Evolutionary conservation across 2,329 filamentous ascomycete genomes (phyloP), one percentile per base, ranked within the genome.

Genomic region (Cordyceps cateniannulata): DNA sequence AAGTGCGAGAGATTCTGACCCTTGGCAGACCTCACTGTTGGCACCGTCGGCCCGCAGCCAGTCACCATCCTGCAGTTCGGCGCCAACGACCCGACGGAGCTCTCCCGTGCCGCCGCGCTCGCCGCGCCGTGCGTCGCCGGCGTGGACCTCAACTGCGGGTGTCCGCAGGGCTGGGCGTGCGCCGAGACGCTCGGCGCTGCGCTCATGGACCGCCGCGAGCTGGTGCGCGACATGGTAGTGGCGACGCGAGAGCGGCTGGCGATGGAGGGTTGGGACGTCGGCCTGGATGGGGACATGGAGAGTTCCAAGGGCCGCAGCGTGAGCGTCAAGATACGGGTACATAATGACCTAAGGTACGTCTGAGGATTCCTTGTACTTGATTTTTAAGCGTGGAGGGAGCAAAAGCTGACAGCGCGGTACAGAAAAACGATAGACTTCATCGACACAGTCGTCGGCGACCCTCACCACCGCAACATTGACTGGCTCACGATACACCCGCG

Each of bases 161-260:
- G 87, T 67, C 87, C 87, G 8, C 87, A 90, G 72, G 83, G 82
- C 6, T 90, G 87, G 87, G 87, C 87, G 0, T 87, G 87, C 67
- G 82, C 85, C 47, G 85, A 87, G 70, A 83, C 78, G 1, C 77
- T 90, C 3, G 87, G 87, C 5, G 87, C 87, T 5, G 85, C 85
- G n/a, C 75, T 90, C 38, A 89, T 90, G 86, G 79, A 84, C 49
- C 75, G 79, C 54, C 81, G 85, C 9, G 83, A 85, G 65, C 76
- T 87, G 3, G 87, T 90, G n/a, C 79, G 83, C 3, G 81, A 84
- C 62, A 88, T 90, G 79, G 81, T 89, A 0, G 69, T 78, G 29
- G 81, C 81, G 62, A 84, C 84, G 20, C 81, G 86, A 61, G 65
- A 70, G 40, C 72, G 78, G 16, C 75, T 89, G 5, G 71, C 72